Evolutionary conservation across 257 asterid species (phyloP), one percentile per base, ranked within the genome.

Genomic region (Primulina eburnea): DNA sequence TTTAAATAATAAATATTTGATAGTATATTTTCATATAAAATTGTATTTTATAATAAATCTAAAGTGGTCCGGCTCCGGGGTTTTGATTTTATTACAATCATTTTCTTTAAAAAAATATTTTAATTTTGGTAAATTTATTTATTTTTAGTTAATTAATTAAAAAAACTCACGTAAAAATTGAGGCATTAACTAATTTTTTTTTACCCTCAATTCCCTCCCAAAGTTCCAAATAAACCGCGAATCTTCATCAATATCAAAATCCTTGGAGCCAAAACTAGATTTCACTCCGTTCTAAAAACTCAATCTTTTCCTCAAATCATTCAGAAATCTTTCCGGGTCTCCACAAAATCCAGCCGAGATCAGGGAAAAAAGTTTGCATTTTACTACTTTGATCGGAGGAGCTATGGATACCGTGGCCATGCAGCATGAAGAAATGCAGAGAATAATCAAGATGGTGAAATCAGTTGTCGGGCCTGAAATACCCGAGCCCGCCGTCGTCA

Each of bases 241-340:
- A 67, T 43, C n/a, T 28, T 38, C 37, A 1, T 28, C 70, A 32
- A 63, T 34, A n/a, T 26, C 57, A 20, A 40, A 64, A 8, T 29
- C 11, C 30, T 64, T 77, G 68, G 74, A 84, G 85, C 86, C 84
- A 77, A 78, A 50, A 28, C 52, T 61, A 34, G 8, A 26, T 40
- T 26, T 0, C 47, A 32, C 34, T 17, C 29, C 63, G 61, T 62
- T 60, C 18, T 12, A 4, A 53, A 67, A 17, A 29, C 37, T 20
- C 75, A 30, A 33, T 33, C 26, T 21, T 29, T 33, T 10, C 20
- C 17, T 21, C 7, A 6, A 0, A 28, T 6, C 34, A 64, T 32
- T 30, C 18, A 64, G 34, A 56, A 73, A 11, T 40, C 30, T 34
- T 47, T 53, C 24, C 21, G 55, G 60, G 7, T 24, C 16, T 18